Evolutionary conservation across 305 asterid genomes (phyloP).

Genomic region (Andrographis paniculata): DNA sequence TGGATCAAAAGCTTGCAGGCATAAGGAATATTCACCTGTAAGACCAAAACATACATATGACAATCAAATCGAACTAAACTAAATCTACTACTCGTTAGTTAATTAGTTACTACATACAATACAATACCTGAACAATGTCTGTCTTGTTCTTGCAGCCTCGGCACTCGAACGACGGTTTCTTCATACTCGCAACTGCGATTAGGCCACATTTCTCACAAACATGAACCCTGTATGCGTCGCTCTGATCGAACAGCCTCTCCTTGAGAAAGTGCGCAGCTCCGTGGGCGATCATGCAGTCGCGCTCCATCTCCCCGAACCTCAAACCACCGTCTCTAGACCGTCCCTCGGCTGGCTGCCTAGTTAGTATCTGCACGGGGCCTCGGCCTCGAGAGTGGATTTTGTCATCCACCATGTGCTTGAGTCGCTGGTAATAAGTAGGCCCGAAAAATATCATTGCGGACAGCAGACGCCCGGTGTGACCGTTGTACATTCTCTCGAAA

Average conservation of each 20-base stretch:
- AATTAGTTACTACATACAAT: not conserved
- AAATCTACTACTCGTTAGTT: too few relatives aligned
- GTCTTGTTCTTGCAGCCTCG: conserved; percentile 95
- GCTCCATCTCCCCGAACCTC: conserved; percentile 97
- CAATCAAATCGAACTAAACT: too few relatives aligned
- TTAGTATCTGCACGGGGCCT: conserved; percentile 95
- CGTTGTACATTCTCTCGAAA: conserved; percentile 94
- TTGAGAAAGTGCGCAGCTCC: conserved; percentile 96
- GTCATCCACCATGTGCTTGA: conserved; percentile 98
- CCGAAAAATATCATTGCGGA: conserved; percentile 85
- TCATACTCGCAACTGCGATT: conserved; percentile 87
- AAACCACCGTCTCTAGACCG: conserved; percentile 97
- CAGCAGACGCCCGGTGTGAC: conserved; percentile 86
- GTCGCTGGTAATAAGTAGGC: conserved; percentile 94
- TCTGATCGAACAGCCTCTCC: conserved; percentile 91
- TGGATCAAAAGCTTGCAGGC: conserved; percentile 61
- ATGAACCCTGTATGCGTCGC: conserved; percentile 92
- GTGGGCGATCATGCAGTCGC: conserved; percentile 97
- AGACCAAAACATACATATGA: too few relatives aligned
- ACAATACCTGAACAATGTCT: conserved; percentile 73
- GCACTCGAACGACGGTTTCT: conserved; percentile 91
- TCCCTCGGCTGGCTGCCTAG: conserved; percentile 99
- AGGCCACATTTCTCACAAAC: conserved; percentile 88
- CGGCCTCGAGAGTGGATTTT: conserved; percentile 94
- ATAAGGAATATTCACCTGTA: conserved; percentile 45